These are phyloP conservation scores for Teratosphaeria nubilosa DNA, from an alignment of 2,329 filamentous ascomycete genomes.

Conservation along the genomic window DNA sequence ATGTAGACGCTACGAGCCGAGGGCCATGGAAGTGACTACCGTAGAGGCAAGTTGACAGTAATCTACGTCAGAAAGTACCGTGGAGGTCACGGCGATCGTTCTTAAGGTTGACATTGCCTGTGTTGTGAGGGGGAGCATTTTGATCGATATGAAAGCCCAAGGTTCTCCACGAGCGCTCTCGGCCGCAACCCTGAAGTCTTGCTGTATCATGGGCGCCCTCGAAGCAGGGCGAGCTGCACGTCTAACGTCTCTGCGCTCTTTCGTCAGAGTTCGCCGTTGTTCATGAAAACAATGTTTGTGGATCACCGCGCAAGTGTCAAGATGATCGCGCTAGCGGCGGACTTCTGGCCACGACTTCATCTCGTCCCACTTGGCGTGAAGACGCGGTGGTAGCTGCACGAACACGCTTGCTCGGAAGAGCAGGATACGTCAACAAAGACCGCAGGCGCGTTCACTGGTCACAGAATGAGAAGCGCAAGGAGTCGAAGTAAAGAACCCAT, in stretches of 20 bases:
- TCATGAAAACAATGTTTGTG: background rate
- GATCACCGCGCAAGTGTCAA: background rate
- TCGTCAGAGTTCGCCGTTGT: background rate
- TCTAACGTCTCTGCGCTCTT: background rate
- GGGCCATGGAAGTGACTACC: background rate
- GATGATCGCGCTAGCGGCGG: background rate
- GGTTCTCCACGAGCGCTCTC: background rate
- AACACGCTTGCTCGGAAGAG: constrained; percentile 3
- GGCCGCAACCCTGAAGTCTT: background rate
- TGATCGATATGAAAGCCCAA: background rate
- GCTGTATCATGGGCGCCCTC: background rate
- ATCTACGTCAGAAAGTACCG: background rate
- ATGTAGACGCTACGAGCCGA: background rate
- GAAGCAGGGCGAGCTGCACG: background rate
- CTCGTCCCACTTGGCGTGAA: constrained; percentile 1
- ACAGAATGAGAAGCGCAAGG: background rate
- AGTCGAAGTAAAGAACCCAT: too few species aligned
- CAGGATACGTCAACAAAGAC: background rate
- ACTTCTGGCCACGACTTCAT: background rate
- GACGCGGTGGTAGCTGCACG: constrained; percentile 14
- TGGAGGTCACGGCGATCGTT: background rate
- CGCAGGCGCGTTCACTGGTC: background rate
- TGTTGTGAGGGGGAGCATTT: too few species aligned
- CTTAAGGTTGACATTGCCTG: too few species aligned
- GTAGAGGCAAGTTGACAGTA: background rate